Percentiles rank a stretch among this genome's conserved stretches.
These are phyloP conservation scores for Epichloe aotearoae DNA, from an alignment of 2,329 filamentous ascomycete genomes.

Conservation along the genomic window DNA sequence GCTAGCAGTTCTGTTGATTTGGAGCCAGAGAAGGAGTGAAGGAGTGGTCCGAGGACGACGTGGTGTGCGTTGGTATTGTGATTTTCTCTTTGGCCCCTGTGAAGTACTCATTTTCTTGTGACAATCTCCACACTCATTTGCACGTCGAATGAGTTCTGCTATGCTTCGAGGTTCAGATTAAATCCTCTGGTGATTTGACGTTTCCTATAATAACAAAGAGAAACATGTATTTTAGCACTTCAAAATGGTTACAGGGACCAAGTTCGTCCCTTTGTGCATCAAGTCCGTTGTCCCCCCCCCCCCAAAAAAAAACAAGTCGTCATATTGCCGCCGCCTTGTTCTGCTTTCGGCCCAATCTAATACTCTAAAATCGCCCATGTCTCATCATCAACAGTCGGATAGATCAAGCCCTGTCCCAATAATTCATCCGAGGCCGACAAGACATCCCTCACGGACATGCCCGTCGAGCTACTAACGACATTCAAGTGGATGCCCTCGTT, in stretches of 20 bases:
- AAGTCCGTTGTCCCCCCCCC: conserved; percentile 2
- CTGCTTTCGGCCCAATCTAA: conserved; percentile 1
- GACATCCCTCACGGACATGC: conserved; percentile 57
- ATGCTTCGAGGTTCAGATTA: not conserved
- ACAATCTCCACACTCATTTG: not conserved
- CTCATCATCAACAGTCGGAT: conserved; percentile 82
- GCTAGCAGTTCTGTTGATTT: conserved; percentile 2
- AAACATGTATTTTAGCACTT: not conserved
- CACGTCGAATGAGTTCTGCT: not conserved
- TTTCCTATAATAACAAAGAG: not conserved
- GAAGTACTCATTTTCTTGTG: no score
- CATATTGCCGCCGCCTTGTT: not conserved
- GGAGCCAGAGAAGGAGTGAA: conserved; percentile 1
- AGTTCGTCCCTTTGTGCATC: not conserved
- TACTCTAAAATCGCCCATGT: conserved; percentile 76
- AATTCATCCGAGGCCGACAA: conserved; percentile 72
- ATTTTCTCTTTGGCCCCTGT: not conserved
- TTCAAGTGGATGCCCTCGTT: conserved; percentile 79
- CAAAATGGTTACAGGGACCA: not conserved
- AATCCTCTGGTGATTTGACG: not conserved
- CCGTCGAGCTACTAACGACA: conserved; percentile 53
- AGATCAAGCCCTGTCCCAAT: conserved; percentile 59
- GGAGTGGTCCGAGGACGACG: not conserved
- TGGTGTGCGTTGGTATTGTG: not conserved
- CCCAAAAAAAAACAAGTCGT: not conserved